These are phyloP conservation scores for Ammopiptanthus mongolicus DNA, from an alignment of 306 rosid species.

Conservation along the genomic window DNA sequence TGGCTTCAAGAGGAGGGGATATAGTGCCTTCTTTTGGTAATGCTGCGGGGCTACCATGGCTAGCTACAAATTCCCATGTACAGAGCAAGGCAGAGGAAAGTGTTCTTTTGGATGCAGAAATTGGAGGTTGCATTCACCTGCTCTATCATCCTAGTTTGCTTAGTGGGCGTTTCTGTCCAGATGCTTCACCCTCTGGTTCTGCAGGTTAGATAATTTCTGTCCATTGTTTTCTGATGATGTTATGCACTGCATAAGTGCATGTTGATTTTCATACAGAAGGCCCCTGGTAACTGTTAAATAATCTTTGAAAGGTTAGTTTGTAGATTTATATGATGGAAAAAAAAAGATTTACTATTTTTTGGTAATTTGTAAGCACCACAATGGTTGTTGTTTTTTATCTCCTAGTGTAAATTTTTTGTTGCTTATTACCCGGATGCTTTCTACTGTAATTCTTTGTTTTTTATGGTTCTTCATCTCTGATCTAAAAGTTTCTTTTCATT, in stretches of 20 bases:
- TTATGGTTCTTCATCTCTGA: neutral
- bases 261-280: constrained; percentile 1
- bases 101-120: constrained; percentile 80
- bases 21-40: constrained; percentile 86
- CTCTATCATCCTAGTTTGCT: constrained; percentile 97
- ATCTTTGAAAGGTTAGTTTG: constrained; percentile 11
- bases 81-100: constrained; percentile 82
- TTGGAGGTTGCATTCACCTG: constrained; percentile 84
- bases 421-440: neutral
- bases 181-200: constrained; percentile 95
- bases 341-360: neutral
- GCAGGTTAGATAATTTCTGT: constrained; percentile 58
- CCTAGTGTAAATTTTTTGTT: neutral
- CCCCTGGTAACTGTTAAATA: constrained; percentile 17
- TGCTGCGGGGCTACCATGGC: constrained; percentile 95
- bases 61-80: constrained; percentile 61
- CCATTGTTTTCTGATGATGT: neutral
- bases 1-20: constrained; percentile 97
- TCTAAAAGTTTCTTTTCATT: neutral
- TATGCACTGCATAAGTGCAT: constrained; percentile 11
- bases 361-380: neutral
- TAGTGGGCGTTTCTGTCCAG: constrained; percentile 93
- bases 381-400: neutral
- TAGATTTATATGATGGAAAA: constrained; percentile 11
- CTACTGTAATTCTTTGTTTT: neutral